phyloP scores from a whole-genome alignment of 1,139 yeast species.

The Sugiyamaella grinbergsii region DNA sequence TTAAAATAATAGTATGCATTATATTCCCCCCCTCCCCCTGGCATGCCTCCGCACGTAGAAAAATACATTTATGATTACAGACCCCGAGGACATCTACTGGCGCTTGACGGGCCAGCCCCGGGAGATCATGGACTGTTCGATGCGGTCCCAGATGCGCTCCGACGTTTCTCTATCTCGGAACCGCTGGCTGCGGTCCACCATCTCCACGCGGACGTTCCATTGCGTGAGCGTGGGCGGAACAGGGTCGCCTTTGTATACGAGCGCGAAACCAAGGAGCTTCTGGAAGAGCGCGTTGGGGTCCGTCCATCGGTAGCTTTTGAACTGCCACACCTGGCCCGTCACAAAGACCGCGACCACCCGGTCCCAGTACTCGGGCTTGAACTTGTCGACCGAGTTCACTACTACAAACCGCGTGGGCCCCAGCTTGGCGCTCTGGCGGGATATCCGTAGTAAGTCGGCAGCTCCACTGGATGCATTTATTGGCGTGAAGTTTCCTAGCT shows the following conservation, averaged over 20 bases:
- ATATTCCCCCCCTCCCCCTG: conserved; percentile 1
- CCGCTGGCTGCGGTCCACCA: conserved; percentile 78
- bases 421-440: conserved; percentile 59
- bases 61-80: background rate
- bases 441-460: conserved; percentile 54
- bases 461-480: conserved; percentile 49
- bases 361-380: conserved; percentile 95
- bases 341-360: conserved; percentile 94
- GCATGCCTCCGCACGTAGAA: conserved; percentile 8
- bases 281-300: conserved; percentile 82
- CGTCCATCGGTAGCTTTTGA: conserved; percentile 79
- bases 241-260: conserved; percentile 75
- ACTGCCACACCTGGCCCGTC: conserved; percentile 98
- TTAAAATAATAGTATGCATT: conserved; percentile 41
- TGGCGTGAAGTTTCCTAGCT: conserved; percentile 69
- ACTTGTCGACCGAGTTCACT: conserved; percentile 84
- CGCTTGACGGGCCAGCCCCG: conserved; percentile 26
- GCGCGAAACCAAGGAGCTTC: conserved; percentile 78
- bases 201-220: conserved; percentile 85
- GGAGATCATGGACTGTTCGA: conserved; percentile 37
- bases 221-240: conserved; percentile 73
- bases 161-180: conserved; percentile 88
- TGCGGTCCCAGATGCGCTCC: conserved; percentile 74
- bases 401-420: conserved; percentile 68
- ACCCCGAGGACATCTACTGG: conserved; percentile 1